Conservation (phyloP, 169 alveolate genomes). For the Besnoitia besnoiti region DNA sequence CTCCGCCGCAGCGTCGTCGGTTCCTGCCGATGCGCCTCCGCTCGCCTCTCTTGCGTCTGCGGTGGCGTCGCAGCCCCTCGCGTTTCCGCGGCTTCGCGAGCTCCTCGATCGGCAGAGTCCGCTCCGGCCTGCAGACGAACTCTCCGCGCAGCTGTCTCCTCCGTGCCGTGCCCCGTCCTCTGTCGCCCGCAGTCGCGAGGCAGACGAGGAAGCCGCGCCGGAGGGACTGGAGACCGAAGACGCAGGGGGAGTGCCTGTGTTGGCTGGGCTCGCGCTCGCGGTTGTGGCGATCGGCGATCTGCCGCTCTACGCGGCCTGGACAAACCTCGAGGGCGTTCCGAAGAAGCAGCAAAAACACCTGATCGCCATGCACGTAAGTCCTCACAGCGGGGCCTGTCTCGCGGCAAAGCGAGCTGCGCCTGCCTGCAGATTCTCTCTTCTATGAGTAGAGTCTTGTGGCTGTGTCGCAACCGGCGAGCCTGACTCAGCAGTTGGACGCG, state of each 20-base stretch:
- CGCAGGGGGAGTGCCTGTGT: neutral
- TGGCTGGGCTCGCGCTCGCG: neutral
- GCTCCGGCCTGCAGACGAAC: neutral
- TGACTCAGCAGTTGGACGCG: no score
- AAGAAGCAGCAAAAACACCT: neutral
- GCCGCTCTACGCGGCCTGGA: neutral
- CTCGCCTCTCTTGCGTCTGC: neutral
- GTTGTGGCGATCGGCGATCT: neutral
- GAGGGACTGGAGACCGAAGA: neutral
- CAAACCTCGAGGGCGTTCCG: neutral
- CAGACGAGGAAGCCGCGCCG: neutral
- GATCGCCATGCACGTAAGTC: constrained; percentile 1
- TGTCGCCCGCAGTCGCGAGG: neutral
- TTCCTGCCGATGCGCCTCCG: neutral
- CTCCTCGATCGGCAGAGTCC: neutral
- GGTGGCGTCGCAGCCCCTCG: no score
- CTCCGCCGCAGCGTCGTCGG: neutral
- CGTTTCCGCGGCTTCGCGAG: neutral
- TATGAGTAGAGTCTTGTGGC: no score
- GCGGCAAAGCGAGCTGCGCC: no score
- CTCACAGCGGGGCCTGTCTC: no score
- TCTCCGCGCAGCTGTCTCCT: neutral
- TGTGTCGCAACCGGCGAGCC: no score
- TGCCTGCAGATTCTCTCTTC: no score
- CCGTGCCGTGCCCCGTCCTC: neutral